Evolutionary conservation across 2,329 filamentous ascomycete genomes (phyloP), one percentile per base, ranked within the genome.

Genomic region (Elsinoe ampelina): DNA sequence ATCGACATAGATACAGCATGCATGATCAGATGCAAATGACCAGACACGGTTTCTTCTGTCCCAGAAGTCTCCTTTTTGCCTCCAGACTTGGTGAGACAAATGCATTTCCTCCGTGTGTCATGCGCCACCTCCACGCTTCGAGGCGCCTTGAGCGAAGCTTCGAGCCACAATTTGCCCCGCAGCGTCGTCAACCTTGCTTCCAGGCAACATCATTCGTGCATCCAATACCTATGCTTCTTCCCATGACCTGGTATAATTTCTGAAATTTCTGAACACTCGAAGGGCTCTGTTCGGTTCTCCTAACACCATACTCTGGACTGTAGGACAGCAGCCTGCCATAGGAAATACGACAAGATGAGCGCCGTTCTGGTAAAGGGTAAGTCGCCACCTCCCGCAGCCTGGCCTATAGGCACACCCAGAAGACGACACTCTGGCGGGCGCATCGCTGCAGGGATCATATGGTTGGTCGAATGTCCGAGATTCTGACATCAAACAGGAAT

Each of bases 401-500:
- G 48, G n/a, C 17, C 34, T n/a, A 5, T 20, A 7, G 4, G 7
- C 17, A 45, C 13, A 39, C 36, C 4, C 13, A 39, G 13, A 39
- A n/a, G 4, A 39, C 15, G 36, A 17, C 36, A 12, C 36, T 39
- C 36, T 39, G 36, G 13, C 15, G 15, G 36, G 10, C 36, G 13
- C 13, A 5, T 39, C 7, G 36, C 13, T 39, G 13, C 36, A 1
- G 36, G 4, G 36, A 39, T 17, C 13, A 4, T n/a, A 12, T 39
- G 3, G 2, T 5, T n/a, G 1, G 5, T 45, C 22, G 45, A 17
- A 15, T 15, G 12, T 15, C 22, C 13, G 13, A 11, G 8, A 8
- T 7, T 30, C 34, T 26, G 5, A n/a, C 20, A 22, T n/a, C 57
- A 65, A 58, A 56, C 67, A 84, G 82, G 81, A 65, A 75, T 84